Percentiles rank a stretch among this genome's conserved stretches.
Evolutionary conservation across 2,329 filamentous ascomycete species (phyloP).

Genomic region (Paraphoma chrysanthemicola): DNA sequence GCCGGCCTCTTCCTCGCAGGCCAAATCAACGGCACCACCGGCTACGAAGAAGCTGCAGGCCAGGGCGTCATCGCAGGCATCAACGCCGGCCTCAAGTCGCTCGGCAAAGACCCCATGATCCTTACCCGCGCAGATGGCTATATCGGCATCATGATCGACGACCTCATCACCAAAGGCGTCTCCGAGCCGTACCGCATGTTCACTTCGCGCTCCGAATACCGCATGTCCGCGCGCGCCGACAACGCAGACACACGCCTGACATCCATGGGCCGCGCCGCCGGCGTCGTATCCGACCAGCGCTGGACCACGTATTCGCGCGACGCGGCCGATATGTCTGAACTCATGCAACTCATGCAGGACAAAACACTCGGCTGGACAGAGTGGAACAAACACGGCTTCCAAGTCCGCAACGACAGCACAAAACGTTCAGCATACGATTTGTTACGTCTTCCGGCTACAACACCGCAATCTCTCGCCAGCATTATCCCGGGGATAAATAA

Average conservation of each 20-base stretch:
- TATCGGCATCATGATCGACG: conserved; percentile 98
- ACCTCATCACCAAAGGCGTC: conserved; percentile 94
- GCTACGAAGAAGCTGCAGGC: conserved; percentile 95
- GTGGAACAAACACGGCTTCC: conserved; percentile 76
- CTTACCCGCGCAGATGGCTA: conserved; percentile 88
- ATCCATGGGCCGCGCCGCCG: conserved; percentile 74
- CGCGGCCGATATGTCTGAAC: conserved; percentile 69
- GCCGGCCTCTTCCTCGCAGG: conserved; percentile 88
- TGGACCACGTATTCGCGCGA: conserved; percentile 76
- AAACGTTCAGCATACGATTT: conserved; percentile 80
- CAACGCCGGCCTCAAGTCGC: conserved; percentile 85
- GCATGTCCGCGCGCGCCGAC: conserved; percentile 89
- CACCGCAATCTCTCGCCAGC: conserved; percentile 63
- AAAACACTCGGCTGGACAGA: conserved; percentile 65
- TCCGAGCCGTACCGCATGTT: conserved; percentile 99
- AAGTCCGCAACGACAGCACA: conserved; percentile 69
- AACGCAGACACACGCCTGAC: conserved; percentile 93
- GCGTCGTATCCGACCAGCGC: conserved; percentile 78
- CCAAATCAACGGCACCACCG: conserved; percentile 95
- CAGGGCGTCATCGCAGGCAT: conserved; percentile 93
- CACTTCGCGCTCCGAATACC: conserved; percentile 92
- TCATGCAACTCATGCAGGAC: conserved; percentile 67
- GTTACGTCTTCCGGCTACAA: conserved; percentile 66
- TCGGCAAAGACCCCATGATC: conserved; percentile 68
- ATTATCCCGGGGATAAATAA: conserved; percentile 63